Percentiles rank a stretch among this genome's conserved stretches.
Conservation (phyloP, 768 basidiomycete species). For the Naganishia onofrii region DNA sequence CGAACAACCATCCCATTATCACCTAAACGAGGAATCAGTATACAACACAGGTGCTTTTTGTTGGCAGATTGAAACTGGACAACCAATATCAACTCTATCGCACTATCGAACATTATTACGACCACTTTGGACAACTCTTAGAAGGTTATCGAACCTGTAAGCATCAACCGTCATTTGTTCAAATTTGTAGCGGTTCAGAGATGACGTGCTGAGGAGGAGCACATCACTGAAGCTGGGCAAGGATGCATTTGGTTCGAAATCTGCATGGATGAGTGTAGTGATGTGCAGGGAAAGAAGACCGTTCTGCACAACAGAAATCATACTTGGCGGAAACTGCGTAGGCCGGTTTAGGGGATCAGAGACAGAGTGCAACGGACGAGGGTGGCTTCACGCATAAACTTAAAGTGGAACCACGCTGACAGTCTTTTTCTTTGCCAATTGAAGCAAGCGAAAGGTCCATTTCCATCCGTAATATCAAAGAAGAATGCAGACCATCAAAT, state of each 20-base stretch:
- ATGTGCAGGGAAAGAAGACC: background rate
- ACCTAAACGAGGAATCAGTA: slow-evolving; percentile 1
- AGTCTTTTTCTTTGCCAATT: background rate
- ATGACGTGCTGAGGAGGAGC: background rate
- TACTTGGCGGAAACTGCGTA: background rate
- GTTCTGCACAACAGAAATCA: background rate
- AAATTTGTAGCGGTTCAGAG: background rate
- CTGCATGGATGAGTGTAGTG: background rate
- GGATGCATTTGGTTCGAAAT: background rate
- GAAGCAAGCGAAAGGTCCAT: background rate
- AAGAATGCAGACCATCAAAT: slow-evolving; percentile 22
- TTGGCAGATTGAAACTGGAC: background rate
- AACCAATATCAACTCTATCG: background rate
- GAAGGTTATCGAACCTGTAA: background rate
- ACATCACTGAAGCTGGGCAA: background rate
- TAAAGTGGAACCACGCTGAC: background rate
- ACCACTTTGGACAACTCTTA: background rate
- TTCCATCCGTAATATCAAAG: background rate
- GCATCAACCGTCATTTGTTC: slow-evolving; percentile 10
- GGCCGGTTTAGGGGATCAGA: too few species aligned
- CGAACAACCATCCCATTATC: background rate
- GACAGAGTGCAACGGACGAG: background rate
- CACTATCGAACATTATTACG: background rate
- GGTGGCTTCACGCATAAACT: background rate
- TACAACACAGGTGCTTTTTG: background rate